Evolutionary conservation across 2,329 filamentous ascomycete genomes (phyloP), one percentile per base, ranked within the genome.

Genomic region (Colletotrichum chlorophyti): DNA sequence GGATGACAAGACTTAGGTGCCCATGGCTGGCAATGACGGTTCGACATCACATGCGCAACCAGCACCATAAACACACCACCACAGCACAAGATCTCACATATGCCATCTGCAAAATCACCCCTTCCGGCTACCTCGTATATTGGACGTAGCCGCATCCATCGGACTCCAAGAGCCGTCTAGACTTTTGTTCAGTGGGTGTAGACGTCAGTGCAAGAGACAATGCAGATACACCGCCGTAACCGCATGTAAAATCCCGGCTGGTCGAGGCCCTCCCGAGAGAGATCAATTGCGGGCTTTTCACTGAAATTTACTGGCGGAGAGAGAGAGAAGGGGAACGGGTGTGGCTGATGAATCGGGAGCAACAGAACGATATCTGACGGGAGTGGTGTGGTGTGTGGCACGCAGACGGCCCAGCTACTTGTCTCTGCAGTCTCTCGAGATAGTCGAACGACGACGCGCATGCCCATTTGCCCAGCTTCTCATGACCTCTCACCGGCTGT

Each of bases 41-140:
- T 41, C 48, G n/a, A 32, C 35, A 29, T 50, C 52, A 55, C 52
- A 38, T 32, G 32, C 46, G 32, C n/a, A n/a, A 7, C 17, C 53
- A 55, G 35, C 27, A 48, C 14, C 27, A 26, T 17, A 4, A 35
- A 35, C 10, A 21, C 14, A 19, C 12, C 21, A n/a, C n/a, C 41
- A 40, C 26, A 26, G 32, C 51, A 53, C 51, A 31, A 3, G 32
- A 23, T n/a, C n/a, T n/a, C n/a, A n/a, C 23, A 46, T 12, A 37
- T 26, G 21, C n/a, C 41, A 40, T 24, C 41, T 19, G n/a, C 40
- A n/a, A n/a, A n/a, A n/a, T n/a, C n/a, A n/a, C n/a, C 34, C n/a
- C 26, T 23, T 21, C 50, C 47, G 19, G 40, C 37, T 21, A 11
- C 17, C 7, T 17, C 17, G 34, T 8, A 12, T 15, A 7, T n/a